Percentiles rank a stretch among this genome's conserved stretches.
Evolutionary conservation across 495 filamentous ascomycete genomes (phyloP).

Genomic region (Lepidopterella palustris): DNA sequence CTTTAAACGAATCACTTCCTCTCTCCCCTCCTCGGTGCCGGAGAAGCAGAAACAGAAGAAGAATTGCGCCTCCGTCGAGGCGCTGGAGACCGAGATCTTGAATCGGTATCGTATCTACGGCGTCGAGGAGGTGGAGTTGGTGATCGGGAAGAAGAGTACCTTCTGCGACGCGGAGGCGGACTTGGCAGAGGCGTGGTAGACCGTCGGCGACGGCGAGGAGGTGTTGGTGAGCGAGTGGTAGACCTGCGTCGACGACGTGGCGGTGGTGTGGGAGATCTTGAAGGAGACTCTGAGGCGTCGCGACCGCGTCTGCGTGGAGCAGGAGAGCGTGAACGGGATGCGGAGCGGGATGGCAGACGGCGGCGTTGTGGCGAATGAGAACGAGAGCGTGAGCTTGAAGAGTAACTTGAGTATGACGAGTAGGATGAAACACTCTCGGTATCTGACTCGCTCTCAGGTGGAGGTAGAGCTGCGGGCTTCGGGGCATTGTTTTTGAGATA

Average conservation of each 20-base stretch:
- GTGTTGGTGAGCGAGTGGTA: background rate
- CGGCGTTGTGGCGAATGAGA: conserved; percentile 13
- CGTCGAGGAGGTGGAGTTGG: conserved; percentile 3
- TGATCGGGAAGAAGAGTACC: background rate
- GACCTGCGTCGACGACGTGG: background rate
- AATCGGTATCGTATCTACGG: background rate
- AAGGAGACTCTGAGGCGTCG: background rate
- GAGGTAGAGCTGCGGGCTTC: conserved; percentile 56
- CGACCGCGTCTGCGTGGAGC: background rate
- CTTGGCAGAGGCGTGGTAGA: background rate
- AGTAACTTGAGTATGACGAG: conserved; percentile 33
- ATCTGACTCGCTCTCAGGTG: conserved; percentile 36
- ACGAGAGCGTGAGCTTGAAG: conserved; percentile 13
- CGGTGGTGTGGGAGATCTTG: background rate
- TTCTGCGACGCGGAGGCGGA: conserved; percentile 6
- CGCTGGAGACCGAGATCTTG: background rate
- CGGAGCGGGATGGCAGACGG: conserved; percentile 3
- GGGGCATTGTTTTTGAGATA: conserved; percentile 66
- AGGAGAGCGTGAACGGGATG: conserved; percentile 1
- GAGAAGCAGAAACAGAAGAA: background rate
- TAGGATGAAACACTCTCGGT: conserved; percentile 44
- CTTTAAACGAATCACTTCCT: conserved; percentile 25
- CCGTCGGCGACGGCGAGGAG: background rate
- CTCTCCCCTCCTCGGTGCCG: conserved; percentile 22
- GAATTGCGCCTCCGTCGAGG: background rate